These are phyloP conservation scores for Dichotomopilus funicola DNA, from an alignment of 2,329 filamentous ascomycete species.

Conservation along the genomic window DNA sequence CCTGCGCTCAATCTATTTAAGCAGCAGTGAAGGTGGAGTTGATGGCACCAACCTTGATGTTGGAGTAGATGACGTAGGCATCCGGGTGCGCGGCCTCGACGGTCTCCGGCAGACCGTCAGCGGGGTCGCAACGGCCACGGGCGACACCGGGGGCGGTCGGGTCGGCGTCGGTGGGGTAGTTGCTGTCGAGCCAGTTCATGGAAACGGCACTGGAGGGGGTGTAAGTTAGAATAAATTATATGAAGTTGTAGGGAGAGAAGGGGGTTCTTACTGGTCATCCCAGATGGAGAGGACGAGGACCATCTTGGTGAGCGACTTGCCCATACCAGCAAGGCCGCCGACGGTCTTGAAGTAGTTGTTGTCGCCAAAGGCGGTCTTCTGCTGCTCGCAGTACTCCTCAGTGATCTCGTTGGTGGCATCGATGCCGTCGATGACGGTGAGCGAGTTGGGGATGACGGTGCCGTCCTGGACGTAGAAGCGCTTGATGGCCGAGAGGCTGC, in stretches of 20 bases:
- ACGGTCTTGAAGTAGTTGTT: constrained; percentile 41
- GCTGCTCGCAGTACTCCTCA: constrained; percentile 46
- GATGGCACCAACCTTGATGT: constrained; percentile 43
- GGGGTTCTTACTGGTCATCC: constrained; percentile 45
- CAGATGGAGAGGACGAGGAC: constrained; percentile 34
- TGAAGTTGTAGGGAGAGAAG: not conserved
- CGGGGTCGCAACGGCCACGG: constrained; percentile 42
- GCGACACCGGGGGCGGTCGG: constrained; percentile 35
- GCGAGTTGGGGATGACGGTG: constrained; percentile 42
- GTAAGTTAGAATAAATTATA: not conserved
- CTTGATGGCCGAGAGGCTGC: constrained; percentile 46
- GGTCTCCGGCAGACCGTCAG: constrained; percentile 38
- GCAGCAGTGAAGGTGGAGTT: constrained; percentile 36
- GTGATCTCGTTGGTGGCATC: constrained; percentile 37
- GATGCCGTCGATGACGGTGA: constrained; percentile 23
- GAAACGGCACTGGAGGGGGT: constrained; percentile 24
- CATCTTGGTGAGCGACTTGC: constrained; percentile 30
- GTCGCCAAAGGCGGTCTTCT: constrained; percentile 49
- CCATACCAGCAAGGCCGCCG: constrained; percentile 51
- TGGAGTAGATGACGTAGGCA: constrained; percentile 41
- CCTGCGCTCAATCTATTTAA: constrained; percentile 1
- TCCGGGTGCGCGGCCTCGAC: constrained; percentile 37
- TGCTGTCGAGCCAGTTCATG: constrained; percentile 61
- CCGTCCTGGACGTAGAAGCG: constrained; percentile 54
- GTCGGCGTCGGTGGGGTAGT: constrained; percentile 40